These are phyloP conservation scores for Trichoderma lentiforme DNA, from an alignment of 2,329 filamentous ascomycete genomes.

Conservation along the genomic window DNA sequence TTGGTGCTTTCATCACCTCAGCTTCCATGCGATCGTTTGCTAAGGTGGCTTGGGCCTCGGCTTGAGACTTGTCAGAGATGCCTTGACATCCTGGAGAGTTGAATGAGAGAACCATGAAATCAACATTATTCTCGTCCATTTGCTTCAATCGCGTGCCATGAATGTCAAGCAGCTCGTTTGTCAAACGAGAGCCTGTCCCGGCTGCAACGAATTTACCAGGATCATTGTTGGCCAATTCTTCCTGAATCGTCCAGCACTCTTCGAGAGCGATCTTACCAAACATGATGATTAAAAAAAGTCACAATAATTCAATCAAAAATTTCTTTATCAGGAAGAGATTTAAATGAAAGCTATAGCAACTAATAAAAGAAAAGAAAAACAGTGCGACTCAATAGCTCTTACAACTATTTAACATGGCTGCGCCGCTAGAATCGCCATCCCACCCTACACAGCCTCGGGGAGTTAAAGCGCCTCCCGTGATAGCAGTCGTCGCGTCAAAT, in stretches of 20 bases:
- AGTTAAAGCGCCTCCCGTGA: conserved; percentile 5
- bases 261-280: conserved; percentile 60
- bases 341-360: neutral
- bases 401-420: neutral
- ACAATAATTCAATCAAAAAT: neutral
- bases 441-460: neutral
- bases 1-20: conserved; percentile 35
- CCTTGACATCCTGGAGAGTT: conserved; percentile 48
- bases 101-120: conserved; percentile 48
- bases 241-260: conserved; percentile 51
- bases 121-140: conserved; percentile 46
- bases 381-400: neutral
- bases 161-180: conserved; percentile 46
- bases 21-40: conserved; percentile 42
- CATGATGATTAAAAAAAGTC: conserved; percentile 38
- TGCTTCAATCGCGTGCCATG: conserved; percentile 40
- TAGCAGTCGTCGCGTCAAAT: neutral
- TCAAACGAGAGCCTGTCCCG: conserved; percentile 9
- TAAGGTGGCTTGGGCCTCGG: conserved; percentile 40
- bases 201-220: conserved; percentile 51
- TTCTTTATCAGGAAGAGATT: neutral
- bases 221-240: conserved; percentile 59
- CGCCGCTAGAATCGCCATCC: neutral
- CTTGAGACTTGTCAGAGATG: conserved; percentile 36
- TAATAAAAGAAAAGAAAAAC: neutral